Percentiles rank a stretch among this genome's conserved stretches.
These are phyloP conservation scores for Penicillium sp. DNA, from an alignment of 2,329 filamentous ascomycete species.

Conservation along the genomic window DNA sequence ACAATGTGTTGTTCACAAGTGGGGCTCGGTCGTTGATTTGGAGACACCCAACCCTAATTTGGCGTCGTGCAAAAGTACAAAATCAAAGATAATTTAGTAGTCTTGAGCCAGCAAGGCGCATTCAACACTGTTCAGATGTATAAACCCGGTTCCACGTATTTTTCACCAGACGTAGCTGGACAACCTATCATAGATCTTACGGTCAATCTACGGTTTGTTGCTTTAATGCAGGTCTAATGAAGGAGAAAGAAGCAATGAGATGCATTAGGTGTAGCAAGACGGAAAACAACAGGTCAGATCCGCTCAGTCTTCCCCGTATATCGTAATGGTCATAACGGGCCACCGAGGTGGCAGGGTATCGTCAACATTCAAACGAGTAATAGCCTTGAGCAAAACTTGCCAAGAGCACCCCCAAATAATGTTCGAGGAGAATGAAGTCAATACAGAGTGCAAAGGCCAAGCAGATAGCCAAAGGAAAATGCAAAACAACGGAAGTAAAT, in stretches of 20 bases:
- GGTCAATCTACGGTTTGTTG: not conserved
- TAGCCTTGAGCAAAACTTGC: conserved; percentile 5
- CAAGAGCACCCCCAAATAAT: not conserved
- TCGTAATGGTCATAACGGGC: conserved; percentile 31
- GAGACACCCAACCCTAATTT: no score
- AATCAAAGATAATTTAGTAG: no score
- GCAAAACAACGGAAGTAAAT: not conserved
- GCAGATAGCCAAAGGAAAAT: conserved; percentile 7
- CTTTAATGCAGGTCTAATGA: not conserved
- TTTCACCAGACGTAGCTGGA: no score
- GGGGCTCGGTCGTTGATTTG: no score
- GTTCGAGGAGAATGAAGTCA: conserved; percentile 4
- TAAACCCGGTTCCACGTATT: no score
- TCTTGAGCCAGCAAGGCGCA: no score
- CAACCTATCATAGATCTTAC: no score
- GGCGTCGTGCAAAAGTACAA: no score
- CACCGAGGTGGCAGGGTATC: conserved; percentile 31
- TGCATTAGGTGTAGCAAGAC: not conserved
- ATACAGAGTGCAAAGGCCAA: conserved; percentile 7
- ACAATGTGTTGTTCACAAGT: no score
- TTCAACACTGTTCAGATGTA: no score
- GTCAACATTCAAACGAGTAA: conserved; percentile 27
- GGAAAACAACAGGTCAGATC: conserved; percentile 14
- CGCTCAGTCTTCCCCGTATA: conserved; percentile 17
- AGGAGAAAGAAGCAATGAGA: not conserved